Conservation (phyloP, 2,329 filamentous ascomycete species). For the Epicoccum nigrum region DNA sequence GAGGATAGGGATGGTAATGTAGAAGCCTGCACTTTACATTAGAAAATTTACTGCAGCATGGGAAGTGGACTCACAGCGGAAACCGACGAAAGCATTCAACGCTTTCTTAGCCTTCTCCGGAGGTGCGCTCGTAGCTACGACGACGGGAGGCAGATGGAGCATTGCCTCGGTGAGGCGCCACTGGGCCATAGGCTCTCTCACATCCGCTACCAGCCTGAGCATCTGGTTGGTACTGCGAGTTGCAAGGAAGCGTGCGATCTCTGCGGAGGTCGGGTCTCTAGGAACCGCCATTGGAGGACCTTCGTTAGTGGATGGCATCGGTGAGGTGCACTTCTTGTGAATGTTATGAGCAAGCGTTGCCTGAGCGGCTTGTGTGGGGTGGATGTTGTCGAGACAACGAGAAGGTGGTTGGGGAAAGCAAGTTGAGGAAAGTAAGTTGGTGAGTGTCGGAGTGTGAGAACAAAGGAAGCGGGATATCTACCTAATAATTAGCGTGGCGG, state of each 20-base stretch:
- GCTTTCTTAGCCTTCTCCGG: slow-evolving; percentile 32
- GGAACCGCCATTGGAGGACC: not conserved
- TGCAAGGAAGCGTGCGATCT: slow-evolving; percentile 24
- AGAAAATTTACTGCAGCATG: slow-evolving; percentile 1
- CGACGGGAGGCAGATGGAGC: slow-evolving; percentile 8
- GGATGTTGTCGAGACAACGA: not conserved
- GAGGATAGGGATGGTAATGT: slow-evolving; percentile 52
- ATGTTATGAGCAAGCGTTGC: not conserved
- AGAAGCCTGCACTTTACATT: slow-evolving; percentile 53
- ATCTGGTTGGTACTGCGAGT: slow-evolving; percentile 24
- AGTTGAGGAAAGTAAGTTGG: slow-evolving; percentile 1
- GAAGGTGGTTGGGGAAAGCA: not conserved
- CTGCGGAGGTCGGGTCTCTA: slow-evolving; percentile 18
- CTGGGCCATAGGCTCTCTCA: slow-evolving; percentile 23
- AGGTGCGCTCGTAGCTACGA: not conserved
- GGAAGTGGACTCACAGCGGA: slow-evolving; percentile 36
- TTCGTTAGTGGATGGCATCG: not conserved
- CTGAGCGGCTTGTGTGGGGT: no score
- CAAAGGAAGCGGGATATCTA: slow-evolving; percentile 8
- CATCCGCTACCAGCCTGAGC: slow-evolving; percentile 21
- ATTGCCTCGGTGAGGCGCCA: slow-evolving; percentile 21
- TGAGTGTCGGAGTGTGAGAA: slow-evolving; percentile 10
- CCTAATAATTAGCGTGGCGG: slow-evolving; percentile 9
- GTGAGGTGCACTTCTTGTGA: not conserved
- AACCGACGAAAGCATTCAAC: slow-evolving; percentile 48